A percentile compares a stretch with the other conserved stretches of the same genome.
These are phyloP conservation scores for Porphyrellus cyaneotinctus DNA, from an alignment of 768 basidiomycete genomes.

Conservation along the genomic window DNA sequence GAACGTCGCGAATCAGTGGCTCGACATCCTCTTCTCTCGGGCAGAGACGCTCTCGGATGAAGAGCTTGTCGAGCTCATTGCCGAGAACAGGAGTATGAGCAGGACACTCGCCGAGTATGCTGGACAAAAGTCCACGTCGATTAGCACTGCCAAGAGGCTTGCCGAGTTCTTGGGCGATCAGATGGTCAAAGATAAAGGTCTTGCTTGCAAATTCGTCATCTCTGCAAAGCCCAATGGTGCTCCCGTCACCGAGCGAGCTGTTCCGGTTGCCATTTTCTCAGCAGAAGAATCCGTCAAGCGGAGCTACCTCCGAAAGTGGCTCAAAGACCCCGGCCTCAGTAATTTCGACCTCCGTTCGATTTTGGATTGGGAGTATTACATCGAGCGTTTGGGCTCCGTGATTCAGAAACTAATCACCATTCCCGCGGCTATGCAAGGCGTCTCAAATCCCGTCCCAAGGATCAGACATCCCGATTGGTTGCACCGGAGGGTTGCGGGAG, in stretches of 20 bases:
- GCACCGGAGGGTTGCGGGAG: conserved; percentile 80
- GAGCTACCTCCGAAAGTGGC: conserved; percentile 90
- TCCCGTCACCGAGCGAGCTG: conserved; percentile 94
- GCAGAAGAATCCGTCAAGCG: conserved; percentile 90
- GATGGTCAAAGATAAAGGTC: conserved; percentile 99
- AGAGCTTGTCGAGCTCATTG: conserved; percentile 95
- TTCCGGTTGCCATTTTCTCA: conserved; percentile 96
- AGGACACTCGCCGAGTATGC: conserved; percentile 95
- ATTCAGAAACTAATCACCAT: conserved; percentile 99
- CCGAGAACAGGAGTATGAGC: conserved; percentile 97
- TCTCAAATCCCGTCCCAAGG: conserved; percentile 92
- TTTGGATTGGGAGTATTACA: conserved; percentile 98
- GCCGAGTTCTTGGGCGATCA: conserved; percentile 97
- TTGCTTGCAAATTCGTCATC: conserved; percentile 98
- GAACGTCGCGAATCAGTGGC: conserved; percentile 91
- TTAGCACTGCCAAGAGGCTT: conserved; percentile 90
- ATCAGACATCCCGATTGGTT: conserved; percentile 98
- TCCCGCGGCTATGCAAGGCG: conserved; percentile 97
- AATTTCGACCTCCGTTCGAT: conserved; percentile 92
- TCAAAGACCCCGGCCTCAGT: conserved; percentile 84
- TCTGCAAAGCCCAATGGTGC: conserved; percentile 89
- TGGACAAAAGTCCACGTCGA: conserved; percentile 96
- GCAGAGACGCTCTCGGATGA: conserved; percentile 85
- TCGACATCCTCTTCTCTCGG: conserved; percentile 87
- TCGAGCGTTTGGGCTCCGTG: conserved; percentile 94